Base-by-base conservation (phyloP, 352 stramenopile genomes). In the Blastocystis hominis region DNA sequence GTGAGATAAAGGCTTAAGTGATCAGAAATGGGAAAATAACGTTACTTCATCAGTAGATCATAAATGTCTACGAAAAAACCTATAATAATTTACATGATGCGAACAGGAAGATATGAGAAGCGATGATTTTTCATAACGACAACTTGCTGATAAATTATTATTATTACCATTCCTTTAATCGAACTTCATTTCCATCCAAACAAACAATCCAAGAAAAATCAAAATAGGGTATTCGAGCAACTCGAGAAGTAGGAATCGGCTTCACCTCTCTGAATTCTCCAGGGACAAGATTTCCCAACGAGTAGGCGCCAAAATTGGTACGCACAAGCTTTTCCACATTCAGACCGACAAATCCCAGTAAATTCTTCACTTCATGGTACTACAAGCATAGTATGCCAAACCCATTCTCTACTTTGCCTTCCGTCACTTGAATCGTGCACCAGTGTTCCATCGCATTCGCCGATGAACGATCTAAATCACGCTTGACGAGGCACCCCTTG, bases 321-420 rank as follows among this genome's bases (percentile, higher is more conserved):
- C 94, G 93, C 24, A 96, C 94, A 36, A 97, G 90, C 36, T 91
- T 91, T 89, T 95, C 95, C 40, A 97, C 92, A 24, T 94, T 90
- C 30, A 96, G 89, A 4, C 93, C 92, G 34, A 97, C 91, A 80
- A 95, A 91, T 7, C 92, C 92, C 44, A 96, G 89, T 0, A 93
- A 92, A 86, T 94, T 95, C 38, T 93, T 93, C 34, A 97, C 91
- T 81, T 97, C 93, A 44, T 93, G 92, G 90, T 96, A 96, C 93
- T 95, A 80, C 42, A 88, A 92, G 89, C 54, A n/a, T 30, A 30
- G 90, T 38, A 53, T 36, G 47, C 2, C 36, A 64, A 9, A 61
- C 5, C 24, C 78, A 44, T 0, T 70, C 24, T 0, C 20, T 88
- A 79, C 92, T 75, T 94, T 94, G 88, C 93, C 94, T 88, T 94